These are phyloP conservation scores for Taphrina deformans DNA, from an alignment of 1,139 yeast genomes.

Conservation along the genomic window DNA sequence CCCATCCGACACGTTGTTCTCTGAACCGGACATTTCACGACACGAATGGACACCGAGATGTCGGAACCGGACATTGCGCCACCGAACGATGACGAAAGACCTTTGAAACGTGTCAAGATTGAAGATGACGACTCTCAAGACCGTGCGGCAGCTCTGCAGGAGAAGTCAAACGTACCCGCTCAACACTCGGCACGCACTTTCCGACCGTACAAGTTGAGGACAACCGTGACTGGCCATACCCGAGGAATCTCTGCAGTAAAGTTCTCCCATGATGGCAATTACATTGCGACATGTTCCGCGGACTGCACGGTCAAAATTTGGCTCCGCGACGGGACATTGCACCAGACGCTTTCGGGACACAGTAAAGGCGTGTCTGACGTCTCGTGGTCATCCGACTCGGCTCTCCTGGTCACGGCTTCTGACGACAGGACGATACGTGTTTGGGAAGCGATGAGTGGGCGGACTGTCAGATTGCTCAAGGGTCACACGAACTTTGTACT, in stretches of 20 bases:
- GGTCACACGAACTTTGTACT: constrained; percentile 89
- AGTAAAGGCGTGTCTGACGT: constrained; percentile 67
- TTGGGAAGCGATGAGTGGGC: constrained; percentile 60
- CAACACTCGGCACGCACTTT: background rate
- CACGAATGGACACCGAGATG: too few relatives aligned
- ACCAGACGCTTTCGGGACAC: constrained; percentile 60
- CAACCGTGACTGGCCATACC: constrained; percentile 40
- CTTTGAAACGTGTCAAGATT: background rate
- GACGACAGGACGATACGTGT: constrained; percentile 81
- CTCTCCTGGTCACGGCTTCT: constrained; percentile 75
- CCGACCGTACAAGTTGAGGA: constrained; percentile 19
- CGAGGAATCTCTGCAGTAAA: constrained; percentile 52
- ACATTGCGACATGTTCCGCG: constrained; percentile 55
- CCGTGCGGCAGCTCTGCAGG: background rate
- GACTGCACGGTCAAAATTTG: constrained; percentile 53
- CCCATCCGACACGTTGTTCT: too few relatives aligned
- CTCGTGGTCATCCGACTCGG: constrained; percentile 74
- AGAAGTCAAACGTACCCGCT: background rate
- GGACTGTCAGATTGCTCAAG: constrained; percentile 59
- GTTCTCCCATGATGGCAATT: constrained; percentile 64
- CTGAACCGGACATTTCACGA: too few relatives aligned
- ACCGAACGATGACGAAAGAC: background rate
- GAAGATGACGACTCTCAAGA: background rate
- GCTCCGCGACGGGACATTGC: constrained; percentile 45
- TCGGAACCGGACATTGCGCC: too few relatives aligned